phyloP scores from a whole-genome alignment of 1,284 basidiomycete genomes.

The Fomitopsis betulina region DNA sequence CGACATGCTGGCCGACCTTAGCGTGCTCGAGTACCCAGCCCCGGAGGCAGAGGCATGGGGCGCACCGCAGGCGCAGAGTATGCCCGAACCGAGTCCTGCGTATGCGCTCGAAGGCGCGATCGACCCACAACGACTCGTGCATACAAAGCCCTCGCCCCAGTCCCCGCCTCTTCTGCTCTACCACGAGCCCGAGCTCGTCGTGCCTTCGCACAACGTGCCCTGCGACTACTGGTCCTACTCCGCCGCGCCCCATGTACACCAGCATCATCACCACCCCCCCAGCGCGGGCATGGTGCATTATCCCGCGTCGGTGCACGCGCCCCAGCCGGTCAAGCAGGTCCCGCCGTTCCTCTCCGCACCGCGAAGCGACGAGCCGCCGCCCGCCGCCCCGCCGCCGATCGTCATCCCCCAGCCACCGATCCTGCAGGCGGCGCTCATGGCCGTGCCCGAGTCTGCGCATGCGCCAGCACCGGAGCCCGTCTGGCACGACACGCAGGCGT shows the following conservation, averaged over 20 bases:
- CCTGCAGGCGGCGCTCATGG: constrained; percentile 6
- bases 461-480: neutral
- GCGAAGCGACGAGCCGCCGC: neutral
- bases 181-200: neutral
- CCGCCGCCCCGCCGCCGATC: constrained; percentile 12
- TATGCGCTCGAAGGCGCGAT: constrained; percentile 1
- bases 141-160: neutral
- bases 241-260: neutral
- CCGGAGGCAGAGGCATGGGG: neutral
- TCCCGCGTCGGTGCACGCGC: constrained; percentile 14
- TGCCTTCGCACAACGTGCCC: neutral
- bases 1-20: constrained; percentile 8
- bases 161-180: neutral
- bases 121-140: neutral
- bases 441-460: neutral
- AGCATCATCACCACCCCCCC: neutral
- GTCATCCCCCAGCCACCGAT: constrained; percentile 14
- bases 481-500: neutral
- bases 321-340: constrained; percentile 15
- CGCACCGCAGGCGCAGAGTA: neutral
- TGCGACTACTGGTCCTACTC: neutral
- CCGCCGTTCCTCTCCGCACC: constrained; percentile 12
- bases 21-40: constrained; percentile 12
- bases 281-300: neutral
- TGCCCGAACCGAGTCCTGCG: neutral